Percentiles rank a stretch among this genome's conserved stretches.
Conservation (phyloP, 2,329 filamentous ascomycete species). For the Simplicillium sp. region DNA sequence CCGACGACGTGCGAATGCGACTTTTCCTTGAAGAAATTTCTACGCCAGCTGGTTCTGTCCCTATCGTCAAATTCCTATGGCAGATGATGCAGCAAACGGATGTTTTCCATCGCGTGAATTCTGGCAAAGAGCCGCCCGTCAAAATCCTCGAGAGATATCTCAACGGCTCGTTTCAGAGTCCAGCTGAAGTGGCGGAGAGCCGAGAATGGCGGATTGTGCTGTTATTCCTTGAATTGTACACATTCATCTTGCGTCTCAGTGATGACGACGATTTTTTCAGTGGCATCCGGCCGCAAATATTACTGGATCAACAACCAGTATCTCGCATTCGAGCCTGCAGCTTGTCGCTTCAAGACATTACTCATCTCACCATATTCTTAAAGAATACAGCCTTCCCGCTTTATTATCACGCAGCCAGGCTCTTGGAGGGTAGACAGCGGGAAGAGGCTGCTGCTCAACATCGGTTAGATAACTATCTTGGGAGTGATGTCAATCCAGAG, state of each 20-base stretch:
- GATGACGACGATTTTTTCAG: constrained; percentile 94
- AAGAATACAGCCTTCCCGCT: constrained; percentile 86
- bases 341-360: constrained; percentile 61
- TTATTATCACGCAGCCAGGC: constrained; percentile 71
- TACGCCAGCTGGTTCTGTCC: constrained; percentile 44
- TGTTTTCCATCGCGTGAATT: constrained; percentile 22
- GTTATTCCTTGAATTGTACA: constrained; percentile 89
- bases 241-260: constrained; percentile 83
- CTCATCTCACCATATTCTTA: constrained; percentile 68
- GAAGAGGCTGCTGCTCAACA: constrained; percentile 12
- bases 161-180: constrained; percentile 14
- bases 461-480: constrained; percentile 20
- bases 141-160: constrained; percentile 21
- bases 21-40: constrained; percentile 54
- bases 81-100: constrained; percentile 40
- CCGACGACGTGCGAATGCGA: constrained; percentile 91
- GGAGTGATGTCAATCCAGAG: constrained; percentile 5
- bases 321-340: constrained; percentile 53
- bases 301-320: constrained; percentile 27
- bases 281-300: constrained; percentile 31
- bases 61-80: constrained; percentile 66
- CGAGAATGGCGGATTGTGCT: constrained; percentile 80
- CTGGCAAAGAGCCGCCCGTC: constrained; percentile 18
- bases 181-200: constrained; percentile 16
- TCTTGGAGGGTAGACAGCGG: constrained; percentile 22